Evolutionary conservation across 1,284 basidiomycete species (phyloP), one percentile per base, ranked within the genome.

Genomic region (Mycena citricolor): DNA sequence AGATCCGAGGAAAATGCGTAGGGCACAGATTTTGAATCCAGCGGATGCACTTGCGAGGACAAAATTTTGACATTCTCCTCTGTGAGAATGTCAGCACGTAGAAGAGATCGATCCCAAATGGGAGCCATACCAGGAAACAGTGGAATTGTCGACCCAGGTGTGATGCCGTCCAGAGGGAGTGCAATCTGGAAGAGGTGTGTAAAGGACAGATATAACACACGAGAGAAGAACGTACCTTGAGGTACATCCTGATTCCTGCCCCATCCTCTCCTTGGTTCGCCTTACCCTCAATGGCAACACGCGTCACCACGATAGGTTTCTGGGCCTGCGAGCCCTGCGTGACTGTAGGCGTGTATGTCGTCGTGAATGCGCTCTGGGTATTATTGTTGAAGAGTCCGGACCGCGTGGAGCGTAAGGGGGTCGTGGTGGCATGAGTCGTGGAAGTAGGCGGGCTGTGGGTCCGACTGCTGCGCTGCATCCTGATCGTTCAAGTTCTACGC

Each of bases 21-120:
- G 3, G 87, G 86, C 2, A 71, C 72, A 5, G 81, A 85, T 49
- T 77, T 75, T 42, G 62, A 66, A 61, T 89, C 83, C 20, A 90
- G 68, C 8, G 87, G 86, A 55, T 90, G 87, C 3, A 87, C 76
- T 58, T 83, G 75, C 10, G 81, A 82, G 13, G 75, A 73, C 33
- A 85, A 59, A 36, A 90, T 75, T 61, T 85, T 87, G 42, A 90
- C 64, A 56, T 84, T 86, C 51, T 85, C 84, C 79, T 90, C 86
- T 86, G 57, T 23, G 35, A 33, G 34, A 30, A 23, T 49, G 24
- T 30, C 16, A 28, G 29, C 7, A 13, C 10, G n/a, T n/a, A 32
- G 39, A 23, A 16, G 34, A 36, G 24, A 14, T 29, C 20, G n/a
- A 29, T 14, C 11, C 21, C 14, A 19, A 16, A 10, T 11, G 14